Conservation (phyloP, 257 asterid species). For the Plantago ovata region DNA sequence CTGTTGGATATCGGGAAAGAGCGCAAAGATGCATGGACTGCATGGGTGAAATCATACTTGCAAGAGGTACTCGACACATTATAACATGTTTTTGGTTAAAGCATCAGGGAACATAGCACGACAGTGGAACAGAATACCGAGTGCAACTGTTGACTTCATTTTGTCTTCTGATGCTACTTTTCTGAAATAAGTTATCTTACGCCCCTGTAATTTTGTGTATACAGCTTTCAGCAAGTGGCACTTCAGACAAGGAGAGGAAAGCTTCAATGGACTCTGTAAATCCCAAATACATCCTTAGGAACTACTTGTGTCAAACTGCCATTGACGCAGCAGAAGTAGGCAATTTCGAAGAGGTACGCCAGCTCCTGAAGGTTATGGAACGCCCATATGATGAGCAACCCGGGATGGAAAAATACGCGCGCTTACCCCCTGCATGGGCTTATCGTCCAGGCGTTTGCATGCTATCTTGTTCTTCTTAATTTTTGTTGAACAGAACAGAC, state of each 20-base stretch:
- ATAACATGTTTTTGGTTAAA: no score
- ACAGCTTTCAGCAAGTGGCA: constrained; percentile 62
- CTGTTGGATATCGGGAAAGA: constrained; percentile 93
- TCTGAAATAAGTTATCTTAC: not conserved
- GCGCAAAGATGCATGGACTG: constrained; percentile 91
- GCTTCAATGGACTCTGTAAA: constrained; percentile 76
- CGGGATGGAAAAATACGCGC: constrained; percentile 93
- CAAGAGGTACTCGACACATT: constrained; percentile 80
- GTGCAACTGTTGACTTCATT: not conserved
- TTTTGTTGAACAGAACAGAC: constrained; percentile 12
- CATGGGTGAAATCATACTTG: constrained; percentile 77
- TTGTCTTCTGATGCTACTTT: not conserved
- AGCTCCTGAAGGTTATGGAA: constrained; percentile 66
- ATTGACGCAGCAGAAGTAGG: constrained; percentile 93
- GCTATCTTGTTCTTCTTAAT: constrained; percentile 96
- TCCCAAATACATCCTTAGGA: constrained; percentile 83
- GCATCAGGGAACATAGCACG: no score
- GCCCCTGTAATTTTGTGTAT: not conserved
- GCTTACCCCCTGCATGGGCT: constrained; percentile 98
- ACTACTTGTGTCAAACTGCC: constrained; percentile 93
- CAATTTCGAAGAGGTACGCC: constrained; percentile 74
- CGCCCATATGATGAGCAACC: constrained; percentile 87
- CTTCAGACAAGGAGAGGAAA: constrained; percentile 68
- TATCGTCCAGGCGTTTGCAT: constrained; percentile 96
- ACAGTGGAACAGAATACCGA: no score